Evolutionary conservation across 208 protist genomes (phyloP), one percentile per base, ranked within the genome.

Genomic region (Leishmania tarentolae): DNA sequence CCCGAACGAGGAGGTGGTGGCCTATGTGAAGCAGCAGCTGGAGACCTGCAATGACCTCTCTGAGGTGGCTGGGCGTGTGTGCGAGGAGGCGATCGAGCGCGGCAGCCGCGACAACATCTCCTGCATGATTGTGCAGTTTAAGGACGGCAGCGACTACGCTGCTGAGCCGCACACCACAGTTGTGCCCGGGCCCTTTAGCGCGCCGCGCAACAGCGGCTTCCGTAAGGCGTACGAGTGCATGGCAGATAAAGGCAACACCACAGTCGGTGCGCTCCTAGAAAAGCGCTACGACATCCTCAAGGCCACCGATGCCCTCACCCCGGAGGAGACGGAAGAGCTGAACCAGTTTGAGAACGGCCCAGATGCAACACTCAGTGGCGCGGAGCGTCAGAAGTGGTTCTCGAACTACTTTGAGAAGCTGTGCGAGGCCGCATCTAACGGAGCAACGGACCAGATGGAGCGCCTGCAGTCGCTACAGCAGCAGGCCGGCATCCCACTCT

Each of bases 41-140:
- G 79, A 92, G 79, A 87, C 44, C 19, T 88, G 83, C 72, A 78
- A 93, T 86, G 94, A 98, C 73, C 89, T 97, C 53, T 86, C 87
- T n/a, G 83, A 93, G 79, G 90, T 97, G 75, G 92, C 94, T 28
- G 92, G 91, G n/a, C 85, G 83, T 37, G 92, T 98, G 53, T 97
- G 94, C 85, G 87, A 95, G 74, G 94, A 96, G 83, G 96, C 96
- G 44, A 93, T 98, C 50, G 91, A 93, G 83, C 91, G 94, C 73
- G 94, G 96, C 81, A 96, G 91, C 83, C 92, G 93, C 75, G 96
- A 98, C 82, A 98, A 98, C 87, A 97, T 98, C 66, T 95, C 93
- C 17, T 96, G 92, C 75, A 92, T 98, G 31, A 95, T 98, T 83
- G 91, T 98, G 66, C 92, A 97, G 83, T 97, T 98, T 79, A 90